Base-by-base conservation (phyloP, 1,284 basidiomycete species). In the Marasmius fiardii region DNA sequence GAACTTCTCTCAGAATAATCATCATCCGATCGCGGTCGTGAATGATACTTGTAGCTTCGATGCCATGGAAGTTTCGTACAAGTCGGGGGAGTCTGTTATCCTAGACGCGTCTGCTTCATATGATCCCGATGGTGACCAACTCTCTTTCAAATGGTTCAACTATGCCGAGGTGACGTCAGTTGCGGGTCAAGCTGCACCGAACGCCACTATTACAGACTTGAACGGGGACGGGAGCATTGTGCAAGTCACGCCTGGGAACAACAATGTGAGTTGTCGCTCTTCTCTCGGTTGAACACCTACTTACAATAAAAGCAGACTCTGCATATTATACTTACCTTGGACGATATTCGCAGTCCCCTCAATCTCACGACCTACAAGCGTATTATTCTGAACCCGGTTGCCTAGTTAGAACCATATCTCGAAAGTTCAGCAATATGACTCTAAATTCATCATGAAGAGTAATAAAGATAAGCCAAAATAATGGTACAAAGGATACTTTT, bases 51-150 rank as follows among this genome's bases (percentile, higher is more conserved):
- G 18, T 34, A 26, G 26, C 14, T n/a, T 43, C 8, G 28, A 16
- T 18, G 43, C 53, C 3, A 31, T 54, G 20, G 20, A 33, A 23
- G 23, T 54, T 21, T 23, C 53, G 10, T 21, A 16, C 20, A 49
- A 54, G 33, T 21, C 21, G 8, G 53, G 53, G 5, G 43, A 47
- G 43, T 33, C 28, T 11, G 35, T 54, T 43, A 35, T 43, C 18
- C 16, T 54, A 6, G 45, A 54, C 33, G 53, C 43, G 18, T 54
- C 53, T 14, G 44, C 8, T 11, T 26, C 53, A 5, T 44, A 24
- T 37, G 53, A 54, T 31, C 53, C 53, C n/a, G 53, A 54, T 39
- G 53, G 53, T 31, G 31, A 49, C 35, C 44, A 47, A 28, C 43
- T 54, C 4, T 5, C 53, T 14, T 54, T 45, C 33, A 28, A 31